Evolutionary conservation across 768 basidiomycete genomes (phyloP).

Genomic region (Cytidiella melzeri): DNA sequence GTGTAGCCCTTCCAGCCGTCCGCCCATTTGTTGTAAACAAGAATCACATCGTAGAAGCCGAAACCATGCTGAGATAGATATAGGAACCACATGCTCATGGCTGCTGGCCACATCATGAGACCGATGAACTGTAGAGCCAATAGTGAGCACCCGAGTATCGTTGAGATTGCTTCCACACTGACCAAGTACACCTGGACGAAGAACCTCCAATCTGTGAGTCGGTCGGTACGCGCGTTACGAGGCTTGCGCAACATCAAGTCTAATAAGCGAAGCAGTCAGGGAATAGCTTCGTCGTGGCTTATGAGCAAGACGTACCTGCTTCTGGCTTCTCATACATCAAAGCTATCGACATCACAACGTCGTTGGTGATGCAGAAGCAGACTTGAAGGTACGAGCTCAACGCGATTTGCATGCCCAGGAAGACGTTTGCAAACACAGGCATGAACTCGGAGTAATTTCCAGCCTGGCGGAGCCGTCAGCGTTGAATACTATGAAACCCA

Average conservation of each 20-base stretch:
- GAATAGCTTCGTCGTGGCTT: not conserved
- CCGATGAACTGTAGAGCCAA: slow-evolving; percentile 40
- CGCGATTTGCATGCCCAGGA: slow-evolving; percentile 54
- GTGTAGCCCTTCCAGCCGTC: slow-evolving; percentile 34
- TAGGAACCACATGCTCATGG: slow-evolving; percentile 33
- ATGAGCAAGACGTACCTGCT: slow-evolving; percentile 28
- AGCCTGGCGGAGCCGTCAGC: slow-evolving; percentile 23
- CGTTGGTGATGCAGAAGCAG: slow-evolving; percentile 51
- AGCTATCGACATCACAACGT: slow-evolving; percentile 48
- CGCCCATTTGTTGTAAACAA: slow-evolving; percentile 41
- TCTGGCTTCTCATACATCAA: slow-evolving; percentile 59
- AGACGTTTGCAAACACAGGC: slow-evolving; percentile 47
- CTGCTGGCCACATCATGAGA: slow-evolving; percentile 40
- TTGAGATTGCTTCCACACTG: slow-evolving; percentile 23
- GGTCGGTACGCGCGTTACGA: slow-evolving; percentile 48
- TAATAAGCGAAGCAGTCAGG: not conserved
- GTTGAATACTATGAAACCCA: not conserved
- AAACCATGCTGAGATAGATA: slow-evolving; percentile 38
- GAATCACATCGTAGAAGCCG: slow-evolving; percentile 40
- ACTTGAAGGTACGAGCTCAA: slow-evolving; percentile 51
- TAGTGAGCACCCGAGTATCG: slow-evolving; percentile 39
- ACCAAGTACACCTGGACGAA: slow-evolving; percentile 55
- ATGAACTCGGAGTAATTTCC: slow-evolving; percentile 57
- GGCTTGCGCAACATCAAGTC: slow-evolving; percentile 46
- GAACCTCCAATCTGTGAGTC: slow-evolving; percentile 47